phyloP scores from a whole-genome alignment of 2,329 filamentous ascomycete species.

The Neurospora sp. region DNA sequence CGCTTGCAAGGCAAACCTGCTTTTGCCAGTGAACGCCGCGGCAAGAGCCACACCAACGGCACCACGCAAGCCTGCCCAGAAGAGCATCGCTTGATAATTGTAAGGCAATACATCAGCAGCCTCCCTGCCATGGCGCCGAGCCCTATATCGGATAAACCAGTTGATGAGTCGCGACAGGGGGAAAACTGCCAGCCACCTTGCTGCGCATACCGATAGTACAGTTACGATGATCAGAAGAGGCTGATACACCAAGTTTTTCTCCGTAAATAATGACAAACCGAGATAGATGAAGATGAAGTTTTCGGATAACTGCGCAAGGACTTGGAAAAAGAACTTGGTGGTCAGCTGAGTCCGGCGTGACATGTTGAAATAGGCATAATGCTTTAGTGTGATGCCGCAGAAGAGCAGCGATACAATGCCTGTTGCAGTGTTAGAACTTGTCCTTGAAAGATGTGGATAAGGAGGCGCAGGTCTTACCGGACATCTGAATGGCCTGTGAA shows the following conservation, averaged over 20 bases:
- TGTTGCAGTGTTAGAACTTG: conserved; percentile 26
- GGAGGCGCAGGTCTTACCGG: conserved; percentile 50
- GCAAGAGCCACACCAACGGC: conserved; percentile 93
- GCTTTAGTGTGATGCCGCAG: conserved; percentile 95
- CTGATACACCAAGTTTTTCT: conserved; percentile 79
- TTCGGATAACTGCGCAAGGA: conserved; percentile 88
- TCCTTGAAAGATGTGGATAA: no score
- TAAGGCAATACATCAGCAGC: conserved; percentile 82
- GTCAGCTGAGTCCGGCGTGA: conserved; percentile 93
- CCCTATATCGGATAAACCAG: conserved; percentile 81
- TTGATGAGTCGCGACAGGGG: conserved; percentile 85
- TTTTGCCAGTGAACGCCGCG: conserved; percentile 74
- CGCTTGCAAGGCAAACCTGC: conserved; percentile 74
- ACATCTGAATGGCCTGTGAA: conserved; percentile 91
- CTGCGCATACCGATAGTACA: conserved; percentile 81
- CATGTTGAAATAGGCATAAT: conserved; percentile 99
- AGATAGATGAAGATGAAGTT: conserved; percentile 99
- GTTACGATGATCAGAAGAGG: conserved; percentile 92
- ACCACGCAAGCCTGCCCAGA: conserved; percentile 92
- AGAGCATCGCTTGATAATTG: conserved; percentile 99
- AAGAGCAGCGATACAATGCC: conserved; percentile 95
- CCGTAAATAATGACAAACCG: conserved; percentile 87
- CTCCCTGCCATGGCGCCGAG: conserved; percentile 62
- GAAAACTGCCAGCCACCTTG: conserved; percentile 90
- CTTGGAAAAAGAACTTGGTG: conserved; percentile 95